Conservation (phyloP, 225 moss, liverwort and hornwort genomes). For the Physcomitrium patens region DNA sequence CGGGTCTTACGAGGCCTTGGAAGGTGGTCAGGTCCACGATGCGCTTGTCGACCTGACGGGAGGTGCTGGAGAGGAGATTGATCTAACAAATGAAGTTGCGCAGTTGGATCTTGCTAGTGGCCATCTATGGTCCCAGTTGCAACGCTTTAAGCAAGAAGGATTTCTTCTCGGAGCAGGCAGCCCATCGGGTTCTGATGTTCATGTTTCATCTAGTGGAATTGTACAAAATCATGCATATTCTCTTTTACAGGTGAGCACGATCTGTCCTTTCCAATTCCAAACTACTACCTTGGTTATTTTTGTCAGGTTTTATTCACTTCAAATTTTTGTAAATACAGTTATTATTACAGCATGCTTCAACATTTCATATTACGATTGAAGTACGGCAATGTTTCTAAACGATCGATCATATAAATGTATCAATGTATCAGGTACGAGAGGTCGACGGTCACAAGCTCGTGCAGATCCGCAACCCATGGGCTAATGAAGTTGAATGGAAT, state of each 20-base stretch:
- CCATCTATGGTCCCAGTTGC: constrained; percentile 91
- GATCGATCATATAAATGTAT: not conserved
- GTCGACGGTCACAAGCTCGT: constrained; percentile 96
- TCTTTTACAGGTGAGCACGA: constrained; percentile 72
- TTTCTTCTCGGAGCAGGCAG: constrained; percentile 97
- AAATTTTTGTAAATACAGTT: not conserved
- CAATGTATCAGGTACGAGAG: constrained; percentile 78
- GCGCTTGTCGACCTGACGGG: constrained; percentile 97
- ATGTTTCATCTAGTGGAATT: constrained; percentile 97
- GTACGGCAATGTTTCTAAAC: not conserved
- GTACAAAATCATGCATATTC: constrained; percentile 98
- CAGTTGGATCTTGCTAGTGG: constrained; percentile 98
- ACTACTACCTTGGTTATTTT: not conserved
- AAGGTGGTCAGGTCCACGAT: constrained; percentile 98
- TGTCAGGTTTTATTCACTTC: not conserved
- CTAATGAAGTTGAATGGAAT: constrained; percentile 99
- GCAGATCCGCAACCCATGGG: constrained; percentile 99
- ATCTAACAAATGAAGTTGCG: constrained; percentile 76
- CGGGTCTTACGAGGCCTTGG: constrained; percentile 95
- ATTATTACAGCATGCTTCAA: not conserved
- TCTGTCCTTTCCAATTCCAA: not conserved
- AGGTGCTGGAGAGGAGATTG: constrained; percentile 98
- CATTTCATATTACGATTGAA: not conserved
- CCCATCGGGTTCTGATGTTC: constrained; percentile 97
- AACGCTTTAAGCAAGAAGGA: constrained; percentile 97